Evolutionary conservation across 2,329 filamentous ascomycete species (phyloP), one percentile per base, ranked within the genome.

Genomic region (Bipolaris victoriae): DNA sequence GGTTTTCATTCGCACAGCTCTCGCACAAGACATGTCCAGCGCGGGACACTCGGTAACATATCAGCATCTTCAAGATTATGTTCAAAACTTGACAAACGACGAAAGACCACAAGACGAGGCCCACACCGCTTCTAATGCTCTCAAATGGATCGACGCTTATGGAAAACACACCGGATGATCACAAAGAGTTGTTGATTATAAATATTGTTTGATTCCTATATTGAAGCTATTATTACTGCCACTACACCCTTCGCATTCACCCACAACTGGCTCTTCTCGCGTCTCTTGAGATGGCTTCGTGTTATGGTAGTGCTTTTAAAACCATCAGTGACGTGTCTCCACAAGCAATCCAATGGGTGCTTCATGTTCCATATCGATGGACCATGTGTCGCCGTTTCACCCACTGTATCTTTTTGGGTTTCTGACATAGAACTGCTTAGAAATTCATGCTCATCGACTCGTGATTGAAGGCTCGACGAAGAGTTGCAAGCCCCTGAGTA

Each of bases 1-100:
- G 74, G 55, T 67, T 2, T 77, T 77, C 37, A 43, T 76, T 11
- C 66, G 71, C 18, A 67, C 55, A 10, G 61, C 55, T 4, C 24
- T 75, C 6, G 62, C 62, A 1, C 64, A 67, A 46, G 58, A 60
- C 3, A 40, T 58, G 7, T 39, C 67, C 29, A 50, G 60, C 37
- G 49, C 52, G 10, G 55, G 60, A 5, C 53, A 50, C 33, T 37
- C 37, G 20, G 52, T 53, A n/a, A 35, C 58, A 13, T 47, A 59
- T 18, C 35, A 60, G 24, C 49, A 18, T 18, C 58, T 70, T 13
- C 51, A 57, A 37, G 39, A 55, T 9, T 52, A 57, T 20, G 44
- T 39, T 13, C 39, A 61, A 31, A 49, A 57, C 15, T 46, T 65
- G 39, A 24, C 40, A 37, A 45, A 9, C 18, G 24, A 45, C 31